Evolutionary conservation across 805 yeast genomes (phyloP).

Genomic region (Monosporozyma yasuniensis): DNA sequence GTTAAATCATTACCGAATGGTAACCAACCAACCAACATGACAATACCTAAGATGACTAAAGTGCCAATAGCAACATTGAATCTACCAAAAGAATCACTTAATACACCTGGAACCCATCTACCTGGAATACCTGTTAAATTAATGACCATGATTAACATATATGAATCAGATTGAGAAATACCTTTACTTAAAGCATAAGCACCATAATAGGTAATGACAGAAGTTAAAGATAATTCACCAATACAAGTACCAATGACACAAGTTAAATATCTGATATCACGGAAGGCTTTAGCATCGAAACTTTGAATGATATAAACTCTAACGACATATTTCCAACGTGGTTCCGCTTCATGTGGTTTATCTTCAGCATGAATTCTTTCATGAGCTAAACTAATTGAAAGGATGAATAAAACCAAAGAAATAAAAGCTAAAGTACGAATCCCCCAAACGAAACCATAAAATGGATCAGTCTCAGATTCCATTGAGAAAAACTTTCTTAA

Average conservation of each 20-base stretch:
- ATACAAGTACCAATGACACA: slow-evolving; percentile 38
- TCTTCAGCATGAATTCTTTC: slow-evolving; percentile 38
- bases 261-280: slow-evolving; percentile 37
- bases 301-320: slow-evolving; percentile 26
- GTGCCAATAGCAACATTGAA: slow-evolving; percentile 42
- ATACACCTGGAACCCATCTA: slow-evolving; percentile 36
- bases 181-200: slow-evolving; percentile 44
- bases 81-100: slow-evolving; percentile 42
- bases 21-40: slow-evolving; percentile 33
- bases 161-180: slow-evolving; percentile 32
- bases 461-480: slow-evolving; percentile 17
- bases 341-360: slow-evolving; percentile 12
- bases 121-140: slow-evolving; percentile 36
- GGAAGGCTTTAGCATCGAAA: slow-evolving; percentile 32
- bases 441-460: slow-evolving; percentile 48
- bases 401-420: slow-evolving; percentile 28
- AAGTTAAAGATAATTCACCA: slow-evolving; percentile 39
- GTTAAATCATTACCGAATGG: slow-evolving; percentile 30
- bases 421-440: slow-evolving; percentile 43
- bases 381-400: slow-evolving; percentile 30
- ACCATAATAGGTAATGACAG: slow-evolving; percentile 40
- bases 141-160: slow-evolving; percentile 38
- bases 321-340: slow-evolving; percentile 18
- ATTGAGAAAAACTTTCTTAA: slow-evolving; percentile 36
- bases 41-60: slow-evolving; percentile 23